Percentiles rank a stretch among this genome's conserved stretches.
phyloP scores from a whole-genome alignment of 106 monocot species.

The Acorus gramineus region DNA sequence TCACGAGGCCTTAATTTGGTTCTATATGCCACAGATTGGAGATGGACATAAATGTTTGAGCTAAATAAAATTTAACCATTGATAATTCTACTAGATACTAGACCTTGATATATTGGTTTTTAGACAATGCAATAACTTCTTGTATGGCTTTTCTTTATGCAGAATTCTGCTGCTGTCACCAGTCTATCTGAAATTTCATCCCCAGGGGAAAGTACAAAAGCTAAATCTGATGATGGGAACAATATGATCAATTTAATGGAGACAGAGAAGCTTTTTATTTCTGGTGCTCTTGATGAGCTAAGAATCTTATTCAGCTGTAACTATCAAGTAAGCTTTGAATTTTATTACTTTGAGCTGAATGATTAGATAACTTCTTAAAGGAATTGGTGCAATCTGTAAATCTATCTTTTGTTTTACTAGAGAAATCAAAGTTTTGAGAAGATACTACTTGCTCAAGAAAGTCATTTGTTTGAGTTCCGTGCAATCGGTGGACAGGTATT shows the following conservation, averaged over 20 bases:
- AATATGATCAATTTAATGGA: constrained; percentile 11
- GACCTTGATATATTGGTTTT: not conserved
- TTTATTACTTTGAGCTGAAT: not conserved
- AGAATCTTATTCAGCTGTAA: constrained; percentile 62
- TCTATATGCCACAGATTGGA: too few species aligned
- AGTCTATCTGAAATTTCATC: constrained; percentile 47
- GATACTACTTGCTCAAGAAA: constrained; percentile 63
- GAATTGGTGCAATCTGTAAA: not conserved
- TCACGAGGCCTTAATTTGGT: too few species aligned
- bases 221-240: constrained; percentile 13
- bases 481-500: constrained; percentile 89
- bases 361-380: not conserved
- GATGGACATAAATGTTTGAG: too few species aligned
- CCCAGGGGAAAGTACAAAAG: constrained; percentile 6
- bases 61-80: too few species aligned
- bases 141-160: constrained; percentile 15
- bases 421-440: constrained; percentile 43
- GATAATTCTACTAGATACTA: too few species aligned
- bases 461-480: constrained; percentile 72
- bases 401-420: constrained; percentile 25
- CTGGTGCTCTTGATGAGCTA: constrained; percentile 89
- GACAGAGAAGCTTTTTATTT: constrained; percentile 78
- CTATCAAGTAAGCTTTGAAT: constrained; percentile 41
- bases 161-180: constrained; percentile 68
- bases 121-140: not conserved